Base-by-base conservation (phyloP, 2,329 filamentous ascomycete species). In the Aspergillus amoenus region DNA sequence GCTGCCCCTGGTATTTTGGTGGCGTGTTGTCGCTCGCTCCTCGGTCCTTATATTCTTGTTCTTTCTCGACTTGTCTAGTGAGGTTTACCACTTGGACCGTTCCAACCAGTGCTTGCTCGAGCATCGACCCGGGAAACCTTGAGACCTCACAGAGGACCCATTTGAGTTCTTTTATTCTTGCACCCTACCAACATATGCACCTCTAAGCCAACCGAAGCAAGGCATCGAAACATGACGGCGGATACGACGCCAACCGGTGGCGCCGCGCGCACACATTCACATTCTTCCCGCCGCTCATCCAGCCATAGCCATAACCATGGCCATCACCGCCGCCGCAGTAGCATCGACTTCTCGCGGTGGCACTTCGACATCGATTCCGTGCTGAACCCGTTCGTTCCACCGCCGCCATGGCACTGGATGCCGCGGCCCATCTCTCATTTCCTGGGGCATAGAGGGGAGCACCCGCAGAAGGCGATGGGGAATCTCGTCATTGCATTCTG, bases 321-420 rank as follows among this genome's bases (percentile, higher is more conserved):
- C 34, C 37, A 43, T n/a, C 40, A 51, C 41, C 49, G 64, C 24
- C 37, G 32, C 3, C 48, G 32, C 17, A 17, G 34, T 34, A 58
- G 34, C 39, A 58, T 66, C 11, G 64, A 67, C 44, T 63, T 68
- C 5, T 65, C 60, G 17, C 63, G 64, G 24, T 73, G 73, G 67
- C 80, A 87, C 67, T 85, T 95, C 73, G 85, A 94, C 74, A 83
- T 96, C 61, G 92, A 96, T 78, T 76, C 75, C n/a, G 85, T 88
- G 69, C 70, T 95, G 50, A 91, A 93, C 70, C 88, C 82, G 3
- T 79, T 85, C 59, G 69, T 95, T 22, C 89, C 89, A 8, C 77
- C 82, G 13, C 87, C 88, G 41, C 84, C 83, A 64, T 82, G 90
- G 70, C 76, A 82, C 27, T 75, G 78, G 44, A 68, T 96, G 1